Percentiles rank a stretch among this genome's conserved stretches.
Evolutionary conservation across 2,329 filamentous ascomycete genomes (phyloP).

Genomic region (Fusarium humuli): DNA sequence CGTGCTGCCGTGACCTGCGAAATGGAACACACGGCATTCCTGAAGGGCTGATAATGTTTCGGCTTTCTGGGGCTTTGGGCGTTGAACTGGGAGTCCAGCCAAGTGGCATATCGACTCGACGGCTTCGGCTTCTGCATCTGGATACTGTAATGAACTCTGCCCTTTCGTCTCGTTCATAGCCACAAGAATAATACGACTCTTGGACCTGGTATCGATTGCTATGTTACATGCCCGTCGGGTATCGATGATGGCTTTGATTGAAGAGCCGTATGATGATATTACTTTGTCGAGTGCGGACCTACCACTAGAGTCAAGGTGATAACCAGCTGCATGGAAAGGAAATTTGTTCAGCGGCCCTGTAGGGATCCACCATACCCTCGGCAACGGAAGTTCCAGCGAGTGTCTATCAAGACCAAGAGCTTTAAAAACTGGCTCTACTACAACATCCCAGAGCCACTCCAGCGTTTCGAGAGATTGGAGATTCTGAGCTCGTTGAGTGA

Average conservation of each 20-base stretch:
- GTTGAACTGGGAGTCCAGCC: background rate
- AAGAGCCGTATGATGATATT: background rate
- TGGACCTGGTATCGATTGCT: accelerated
- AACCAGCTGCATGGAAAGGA: background rate
- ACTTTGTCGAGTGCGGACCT: background rate
- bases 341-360: background rate
- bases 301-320: background rate
- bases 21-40: background rate
- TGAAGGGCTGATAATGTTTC: background rate
- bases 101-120: background rate
- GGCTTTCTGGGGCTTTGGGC: background rate
- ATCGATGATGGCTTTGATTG: background rate
- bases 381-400: accelerated
- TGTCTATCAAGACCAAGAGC: background rate
- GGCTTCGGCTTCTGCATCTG: background rate
- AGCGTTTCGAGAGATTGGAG: background rate
- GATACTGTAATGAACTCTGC: background rate
- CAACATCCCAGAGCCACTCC: background rate
- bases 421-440: background rate
- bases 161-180: background rate
- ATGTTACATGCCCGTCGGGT: too few species aligned
- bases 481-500: background rate
- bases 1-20: background rate
- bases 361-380: background rate
- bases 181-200: background rate